A percentile compares a stretch with the other conserved stretches of the same genome.
Evolutionary conservation across 1,139 yeast genomes (phyloP).

Genomic region (Geotrichum fermentans): DNA sequence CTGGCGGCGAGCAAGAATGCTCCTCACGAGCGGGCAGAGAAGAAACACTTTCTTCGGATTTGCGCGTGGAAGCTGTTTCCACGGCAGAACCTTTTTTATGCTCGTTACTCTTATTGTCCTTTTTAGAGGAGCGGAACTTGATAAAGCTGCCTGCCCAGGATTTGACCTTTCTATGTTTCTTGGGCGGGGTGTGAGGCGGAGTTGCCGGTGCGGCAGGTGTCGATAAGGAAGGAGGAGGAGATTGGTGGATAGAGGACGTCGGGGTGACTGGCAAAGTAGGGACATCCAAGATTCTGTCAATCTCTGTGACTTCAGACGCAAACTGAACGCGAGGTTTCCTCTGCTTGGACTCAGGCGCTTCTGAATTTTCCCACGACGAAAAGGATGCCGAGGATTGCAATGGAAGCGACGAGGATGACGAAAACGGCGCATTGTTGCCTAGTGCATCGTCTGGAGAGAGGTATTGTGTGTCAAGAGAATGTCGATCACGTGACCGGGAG

Average conservation of each 20-base stretch:
- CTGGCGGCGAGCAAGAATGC: constrained; percentile 7
- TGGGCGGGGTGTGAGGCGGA: constrained; percentile 3
- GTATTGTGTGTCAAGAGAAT: neutral
- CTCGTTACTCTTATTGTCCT: constrained; percentile 9
- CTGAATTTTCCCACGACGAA: constrained; percentile 3
- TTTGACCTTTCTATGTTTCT: constrained; percentile 27
- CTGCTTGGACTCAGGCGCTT: neutral
- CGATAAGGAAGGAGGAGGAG: neutral
- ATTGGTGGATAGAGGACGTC: neutral
- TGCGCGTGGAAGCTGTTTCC: constrained; percentile 15
- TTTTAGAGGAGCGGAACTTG: constrained; percentile 24
- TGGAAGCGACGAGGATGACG: constrained; percentile 22
- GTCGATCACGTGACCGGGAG: constrained; percentile 7
- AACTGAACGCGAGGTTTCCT: constrained; percentile 18
- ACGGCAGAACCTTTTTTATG: constrained; percentile 2
- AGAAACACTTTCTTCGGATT: constrained; percentile 6
- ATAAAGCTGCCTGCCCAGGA: constrained; percentile 31
- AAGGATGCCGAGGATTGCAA: constrained; percentile 18
- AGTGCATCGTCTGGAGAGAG: constrained; percentile 21
- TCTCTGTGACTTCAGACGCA: constrained; percentile 11
- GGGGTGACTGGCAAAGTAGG: neutral
- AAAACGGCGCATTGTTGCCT: no score
- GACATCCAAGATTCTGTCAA: neutral
- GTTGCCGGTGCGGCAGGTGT: neutral
- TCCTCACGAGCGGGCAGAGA: constrained; percentile 4